These are phyloP conservation scores for Phaeodactylum tricornutum DNA, from an alignment of 108 stramenopile species.

Conservation along the genomic window DNA sequence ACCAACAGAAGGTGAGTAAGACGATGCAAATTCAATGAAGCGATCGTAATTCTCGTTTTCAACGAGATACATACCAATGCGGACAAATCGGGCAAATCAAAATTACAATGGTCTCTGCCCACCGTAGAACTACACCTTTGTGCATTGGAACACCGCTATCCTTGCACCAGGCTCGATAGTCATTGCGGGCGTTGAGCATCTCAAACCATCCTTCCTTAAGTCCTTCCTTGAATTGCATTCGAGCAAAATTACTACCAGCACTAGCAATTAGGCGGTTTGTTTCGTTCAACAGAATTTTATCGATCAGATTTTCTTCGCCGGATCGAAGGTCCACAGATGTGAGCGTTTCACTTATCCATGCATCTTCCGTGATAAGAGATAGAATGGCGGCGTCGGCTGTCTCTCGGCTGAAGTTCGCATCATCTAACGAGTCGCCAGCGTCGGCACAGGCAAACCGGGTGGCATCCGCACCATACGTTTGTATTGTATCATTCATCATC, in stretches of 20 bases:
- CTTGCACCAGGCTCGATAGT: slow-evolving; percentile 88
- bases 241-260: slow-evolving; percentile 43
- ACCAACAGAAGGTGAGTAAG: too few species aligned
- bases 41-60: too few species aligned
- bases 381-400: slow-evolving; percentile 88
- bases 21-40: neutral
- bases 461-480: slow-evolving; percentile 81
- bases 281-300: slow-evolving; percentile 85
- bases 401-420: slow-evolving; percentile 95
- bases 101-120: slow-evolving; percentile 61
- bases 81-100: slow-evolving; percentile 89
- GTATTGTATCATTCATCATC: slow-evolving; percentile 87
- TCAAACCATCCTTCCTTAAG: slow-evolving; percentile 90
- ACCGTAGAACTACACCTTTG: slow-evolving; percentile 52
- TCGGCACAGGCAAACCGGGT: slow-evolving; percentile 92
- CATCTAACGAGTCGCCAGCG: slow-evolving; percentile 95
- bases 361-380: slow-evolving; percentile 78
- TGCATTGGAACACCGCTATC: slow-evolving; percentile 84
- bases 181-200: slow-evolving; percentile 81
- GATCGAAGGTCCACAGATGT: slow-evolving; percentile 39
- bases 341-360: slow-evolving; percentile 72
- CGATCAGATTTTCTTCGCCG: slow-evolving; percentile 68
- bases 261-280: slow-evolving; percentile 73
- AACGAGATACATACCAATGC: slow-evolving; percentile 63
- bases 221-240: slow-evolving; percentile 89